phyloP scores from a whole-genome alignment of 1,139 yeast species.

The Pneumocystis canis region DNA sequence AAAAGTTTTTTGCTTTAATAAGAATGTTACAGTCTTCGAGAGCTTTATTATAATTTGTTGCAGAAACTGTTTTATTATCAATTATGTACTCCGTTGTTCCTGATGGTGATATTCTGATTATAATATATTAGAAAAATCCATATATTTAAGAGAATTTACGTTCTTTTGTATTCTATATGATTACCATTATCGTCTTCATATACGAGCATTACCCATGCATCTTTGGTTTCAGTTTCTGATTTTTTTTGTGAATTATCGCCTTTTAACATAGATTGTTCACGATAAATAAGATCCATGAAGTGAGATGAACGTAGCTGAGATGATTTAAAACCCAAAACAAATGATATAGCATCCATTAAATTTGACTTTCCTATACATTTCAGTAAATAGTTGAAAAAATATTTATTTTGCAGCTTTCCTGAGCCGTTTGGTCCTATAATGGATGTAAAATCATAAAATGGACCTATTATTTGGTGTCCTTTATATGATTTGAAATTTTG shows the following conservation, averaged over 20 bases:
- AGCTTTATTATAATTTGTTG: slow-evolving; percentile 47
- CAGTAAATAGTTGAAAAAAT: background rate
- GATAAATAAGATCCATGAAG: slow-evolving; percentile 61
- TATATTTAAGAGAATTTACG: slow-evolving; percentile 1
- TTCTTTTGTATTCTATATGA: slow-evolving; percentile 14
- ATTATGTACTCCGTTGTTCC: slow-evolving; percentile 62
- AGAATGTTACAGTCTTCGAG: slow-evolving; percentile 72
- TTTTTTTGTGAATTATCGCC: slow-evolving; percentile 19
- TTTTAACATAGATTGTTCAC: slow-evolving; percentile 39
- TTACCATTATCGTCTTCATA: slow-evolving; percentile 46
- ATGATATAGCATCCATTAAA: slow-evolving; percentile 96
- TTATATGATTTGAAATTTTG: slow-evolving; percentile 81
- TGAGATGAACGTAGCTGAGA: slow-evolving; percentile 62
- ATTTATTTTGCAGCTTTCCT: background rate
- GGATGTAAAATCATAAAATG: slow-evolving; percentile 57
- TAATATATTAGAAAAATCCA: background rate
- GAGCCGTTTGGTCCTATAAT: slow-evolving; percentile 91
- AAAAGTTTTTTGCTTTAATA: slow-evolving; percentile 77
- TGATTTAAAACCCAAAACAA: slow-evolving; percentile 77
- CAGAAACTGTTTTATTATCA: slow-evolving; percentile 47
- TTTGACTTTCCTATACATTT: slow-evolving; percentile 71
- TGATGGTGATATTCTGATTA: slow-evolving; percentile 28
- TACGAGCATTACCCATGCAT: slow-evolving; percentile 69
- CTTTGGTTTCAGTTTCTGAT: slow-evolving; percentile 31
- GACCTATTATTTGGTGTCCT: slow-evolving; percentile 67